Base-by-base conservation (phyloP, 164 flowering plant species). In the Liquidambar formosana region DNA sequence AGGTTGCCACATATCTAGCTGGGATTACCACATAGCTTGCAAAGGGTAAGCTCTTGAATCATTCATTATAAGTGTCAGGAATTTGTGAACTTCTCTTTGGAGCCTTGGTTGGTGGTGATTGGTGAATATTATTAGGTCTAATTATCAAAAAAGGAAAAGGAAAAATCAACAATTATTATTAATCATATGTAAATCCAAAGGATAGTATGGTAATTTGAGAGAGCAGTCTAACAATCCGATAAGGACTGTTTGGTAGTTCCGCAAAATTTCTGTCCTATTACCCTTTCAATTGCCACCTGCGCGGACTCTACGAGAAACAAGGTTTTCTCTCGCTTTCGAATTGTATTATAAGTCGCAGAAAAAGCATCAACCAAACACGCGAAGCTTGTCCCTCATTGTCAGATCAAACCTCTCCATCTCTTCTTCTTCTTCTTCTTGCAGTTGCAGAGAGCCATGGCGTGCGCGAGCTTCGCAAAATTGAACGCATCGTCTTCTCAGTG, bases 401-500 rank as follows among this genome's bases (percentile, higher is more conserved):
- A 23, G 10, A 21, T 1, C 26, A 1, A 26, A 8, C 27, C 28
- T 18, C 8, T 43, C 44, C 19, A 18, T 61, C 57, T 46, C 19
- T 43, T 18, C 21, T 26, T 71, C 62, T 13, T 41, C 63, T 19
- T 5, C 56, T 4, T n/a, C 46, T 10, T 44, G 10, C 54, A 14
- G 25, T 26, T 28, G 45, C 28, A 22, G 16, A 45, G 38, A 77
- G 79, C 65, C 43, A 88, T 87, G 96, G 89, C 91, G 71, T 79
- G 85, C 52, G 67, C 81, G 48, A 79, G 86, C 75, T 80, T 89
- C 49, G 73, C 79, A 0, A 89, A 84, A 76, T 75, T 91, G 4
- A 86, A 81, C 81, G 78, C 85, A 0, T 68, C 84, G 16, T 81
- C 94, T 22, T 88, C 97, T 0, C 84, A 74, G 64, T 87, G 87